These are phyloP conservation scores for Solanum pennellii DNA, from an alignment of 257 asterid genomes.

Conservation along the genomic window DNA sequence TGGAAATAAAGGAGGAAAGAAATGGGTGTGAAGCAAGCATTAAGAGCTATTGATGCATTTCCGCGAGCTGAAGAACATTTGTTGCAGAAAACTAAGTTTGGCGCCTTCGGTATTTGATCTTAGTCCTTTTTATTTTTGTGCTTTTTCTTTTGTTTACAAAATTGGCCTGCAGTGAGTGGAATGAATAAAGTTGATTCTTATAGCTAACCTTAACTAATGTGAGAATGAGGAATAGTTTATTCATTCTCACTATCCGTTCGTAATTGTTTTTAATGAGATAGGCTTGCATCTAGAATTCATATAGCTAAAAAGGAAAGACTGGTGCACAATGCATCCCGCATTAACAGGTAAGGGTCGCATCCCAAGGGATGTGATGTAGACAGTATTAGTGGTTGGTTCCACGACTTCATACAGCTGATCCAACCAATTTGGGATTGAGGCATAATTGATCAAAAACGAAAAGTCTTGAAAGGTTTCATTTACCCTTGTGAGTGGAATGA, in stretches of 20 bases:
- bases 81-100: slow-evolving; percentile 82
- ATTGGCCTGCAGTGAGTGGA: not conserved
- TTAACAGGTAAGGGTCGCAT: not conserved
- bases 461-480: not conserved
- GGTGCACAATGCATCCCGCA: not conserved
- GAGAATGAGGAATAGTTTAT: not conserved
- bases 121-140: not conserved
- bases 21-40: slow-evolving; percentile 78
- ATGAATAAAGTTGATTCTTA: not conserved
- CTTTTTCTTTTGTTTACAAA: not conserved
- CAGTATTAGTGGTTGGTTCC: not conserved
- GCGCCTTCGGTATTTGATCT: slow-evolving; percentile 62
- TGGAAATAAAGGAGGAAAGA: not conserved
- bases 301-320: not conserved
- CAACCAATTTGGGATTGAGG: not conserved
- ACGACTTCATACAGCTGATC: not conserved
- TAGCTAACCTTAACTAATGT: not conserved
- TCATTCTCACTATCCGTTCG: not conserved
- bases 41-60: slow-evolving; percentile 76
- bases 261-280: not conserved
- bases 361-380: not conserved
- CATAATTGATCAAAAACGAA: not conserved
- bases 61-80: slow-evolving; percentile 95
- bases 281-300: not conserved
- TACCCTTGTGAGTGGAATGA: not conserved